These are phyloP conservation scores for Silene vulgaris DNA, from an alignment of 179 eudicot genomes.

Conservation along the genomic window DNA sequence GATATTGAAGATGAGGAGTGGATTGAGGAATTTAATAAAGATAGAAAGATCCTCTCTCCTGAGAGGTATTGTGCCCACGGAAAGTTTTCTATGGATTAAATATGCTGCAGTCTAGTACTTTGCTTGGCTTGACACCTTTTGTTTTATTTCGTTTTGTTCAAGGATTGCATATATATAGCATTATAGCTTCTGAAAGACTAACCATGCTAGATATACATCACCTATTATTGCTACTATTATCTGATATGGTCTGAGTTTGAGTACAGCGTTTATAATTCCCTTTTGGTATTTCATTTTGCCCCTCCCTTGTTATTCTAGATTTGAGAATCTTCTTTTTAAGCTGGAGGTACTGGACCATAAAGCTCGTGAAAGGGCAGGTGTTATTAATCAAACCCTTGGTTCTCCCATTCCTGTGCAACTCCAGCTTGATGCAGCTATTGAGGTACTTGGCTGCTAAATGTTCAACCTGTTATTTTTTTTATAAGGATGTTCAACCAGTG, in stretches of 20 bases:
- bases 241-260: background rate
- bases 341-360: conserved; percentile 89
- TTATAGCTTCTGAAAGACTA: background rate
- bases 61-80: conserved; percentile 52
- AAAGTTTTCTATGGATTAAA: conserved; percentile 6
- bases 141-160: background rate
- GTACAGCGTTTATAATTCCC: background rate
- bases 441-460: conserved; percentile 37
- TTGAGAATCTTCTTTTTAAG: conserved; percentile 68
- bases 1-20: conserved; percentile 97
- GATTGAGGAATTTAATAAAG: conserved; percentile 71
- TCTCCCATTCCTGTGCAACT: conserved; percentile 72
- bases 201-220: background rate
- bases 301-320: conserved; percentile 39
- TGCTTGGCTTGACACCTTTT: background rate
- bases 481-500: background rate
- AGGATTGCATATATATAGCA: background rate
- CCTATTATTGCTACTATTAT: background rate
- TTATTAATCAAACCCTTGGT: conserved; percentile 72
- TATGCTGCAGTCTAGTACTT: background rate
- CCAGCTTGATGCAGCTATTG: conserved; percentile 71
- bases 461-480: background rate
- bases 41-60: conserved; percentile 49
- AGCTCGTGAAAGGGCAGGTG: conserved; percentile 93
- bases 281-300: conserved; percentile 12